phyloP scores from a whole-genome alignment of 1,284 basidiomycete species.

The Malassezia japonica region DNA sequence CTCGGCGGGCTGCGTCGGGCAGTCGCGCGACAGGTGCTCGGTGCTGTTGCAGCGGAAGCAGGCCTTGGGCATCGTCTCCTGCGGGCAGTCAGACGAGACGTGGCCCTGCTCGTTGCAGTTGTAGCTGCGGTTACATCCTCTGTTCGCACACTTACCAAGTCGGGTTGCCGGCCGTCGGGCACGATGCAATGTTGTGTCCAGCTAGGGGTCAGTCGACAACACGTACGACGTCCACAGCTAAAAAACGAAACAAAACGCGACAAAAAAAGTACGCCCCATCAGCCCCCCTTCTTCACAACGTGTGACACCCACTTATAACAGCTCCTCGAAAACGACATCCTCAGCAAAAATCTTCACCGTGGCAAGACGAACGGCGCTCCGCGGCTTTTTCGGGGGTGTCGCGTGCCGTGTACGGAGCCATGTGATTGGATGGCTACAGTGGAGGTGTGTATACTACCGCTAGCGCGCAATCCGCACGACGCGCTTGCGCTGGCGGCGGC shows the following conservation, averaged over 20 bases:
- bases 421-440: conserved; percentile 12
- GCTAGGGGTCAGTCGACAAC: conserved; percentile 20
- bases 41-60: conserved; percentile 44
- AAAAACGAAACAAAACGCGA: neutral
- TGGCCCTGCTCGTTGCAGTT: conserved; percentile 42
- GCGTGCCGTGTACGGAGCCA: conserved; percentile 2
- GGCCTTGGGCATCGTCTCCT: conserved; percentile 41
- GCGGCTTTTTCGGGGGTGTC: conserved; percentile 1
- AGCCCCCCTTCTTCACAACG: conserved; percentile 2
- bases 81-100: conserved; percentile 37
- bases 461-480: conserved; percentile 41
- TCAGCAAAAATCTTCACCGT: neutral
- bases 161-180: conserved; percentile 39
- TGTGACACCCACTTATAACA: conserved; percentile 19
- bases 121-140: conserved; percentile 14
- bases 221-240: conserved; percentile 20
- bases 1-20: conserved; percentile 26
- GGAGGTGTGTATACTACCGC: conserved; percentile 15
- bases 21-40: conserved; percentile 43
- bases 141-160: conserved; percentile 26
- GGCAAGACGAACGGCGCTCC: neutral
- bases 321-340: conserved; percentile 15
- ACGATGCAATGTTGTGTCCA: conserved; percentile 41
- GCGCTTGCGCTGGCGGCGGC: conserved; percentile 37
- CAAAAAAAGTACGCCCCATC: conserved; percentile 1